Base-by-base conservation (phyloP, 31 red algal genomes). In the Odonthalia washingtoniensis region DNA sequence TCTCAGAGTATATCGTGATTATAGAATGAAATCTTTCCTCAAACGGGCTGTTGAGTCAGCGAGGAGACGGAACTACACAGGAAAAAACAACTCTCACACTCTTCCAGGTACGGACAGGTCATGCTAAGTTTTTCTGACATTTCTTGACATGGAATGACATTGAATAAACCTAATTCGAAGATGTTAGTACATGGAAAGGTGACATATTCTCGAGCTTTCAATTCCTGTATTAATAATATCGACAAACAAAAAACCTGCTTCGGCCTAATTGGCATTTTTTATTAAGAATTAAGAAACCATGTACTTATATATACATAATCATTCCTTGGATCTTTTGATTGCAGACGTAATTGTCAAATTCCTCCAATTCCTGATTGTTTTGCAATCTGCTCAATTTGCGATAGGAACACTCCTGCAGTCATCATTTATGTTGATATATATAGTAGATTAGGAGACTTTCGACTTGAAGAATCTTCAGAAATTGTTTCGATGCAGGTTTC, bases 371-470 rank as follows among this genome's bases (percentile, higher is more conserved):
- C 49, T 21, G 9, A 57, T 21, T 57, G 12, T 14, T 21, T 57
- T 57, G 12, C 49, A n/a, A n/a, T n/a, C n/a, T n/a, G n/a, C n/a
- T 57, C 41, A 45, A 99, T 77, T 60, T 99, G 91, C 32, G 67
- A 5, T 21, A 99, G 41, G 80, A 97, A 99, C 73, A 57, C 75
- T 41, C 92, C 91, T 24, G 89, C 41, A 65, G 92, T 93, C 38
- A 96, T 12, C 75, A 99, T 74, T 80, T 99, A 94, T 5, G 97
- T 99, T 30, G 92, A 80, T 31, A 94, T 94, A 80, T 97, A 99
- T 37, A 99, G 64, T 31, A 99, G 44, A 70, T 84, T 86, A 57
- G 43, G 79, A 26, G 62, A 1, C 38, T 26, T 37, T 18, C 0
- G 46, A 28, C 52, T 60, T 6, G 78, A 4, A 26, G 73, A 39